A percentile compares a stretch with the other conserved stretches of the same genome.
These are phyloP conservation scores for Ophiostoma piceae DNA, from an alignment of 2,329 filamentous ascomycete genomes.

Conservation along the genomic window DNA sequence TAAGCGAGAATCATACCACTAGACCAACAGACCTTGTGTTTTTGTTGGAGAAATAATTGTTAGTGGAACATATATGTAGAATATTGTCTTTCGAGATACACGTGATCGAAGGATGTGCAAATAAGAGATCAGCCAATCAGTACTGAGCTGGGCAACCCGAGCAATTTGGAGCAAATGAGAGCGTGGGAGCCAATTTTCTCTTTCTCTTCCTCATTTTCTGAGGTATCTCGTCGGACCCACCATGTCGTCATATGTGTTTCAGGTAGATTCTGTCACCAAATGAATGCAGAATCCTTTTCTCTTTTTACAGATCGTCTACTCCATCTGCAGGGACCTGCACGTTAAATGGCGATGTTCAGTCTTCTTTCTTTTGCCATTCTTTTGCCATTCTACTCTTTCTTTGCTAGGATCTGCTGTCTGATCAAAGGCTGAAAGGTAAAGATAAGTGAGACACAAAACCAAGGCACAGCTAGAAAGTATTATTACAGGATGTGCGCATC, in stretches of 20 bases:
- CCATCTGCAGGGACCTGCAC: not conserved
- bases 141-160: no score
- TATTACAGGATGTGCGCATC: not conserved
- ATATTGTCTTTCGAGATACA: no score
- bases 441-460: not conserved
- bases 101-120: no score
- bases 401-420: not conserved
- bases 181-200: not conserved
- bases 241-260: conserved; percentile 13
- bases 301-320: no score
- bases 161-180: not conserved
- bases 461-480: not conserved
- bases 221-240: not conserved
- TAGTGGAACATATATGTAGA: not conserved
- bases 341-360: not conserved
- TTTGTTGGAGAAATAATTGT: no score
- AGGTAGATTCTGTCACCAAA: not conserved
- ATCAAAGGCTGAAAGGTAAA: not conserved
- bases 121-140: no score
- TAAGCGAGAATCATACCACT: conserved; percentile 64
- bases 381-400: not conserved
- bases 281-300: no score
- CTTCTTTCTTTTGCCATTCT: not conserved
- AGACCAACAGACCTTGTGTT: conserved; percentile 37
- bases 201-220: not conserved